These are phyloP conservation scores for Chlorella sp. DNA, from an alignment of 139 green algal species.

Conservation along the genomic window DNA sequence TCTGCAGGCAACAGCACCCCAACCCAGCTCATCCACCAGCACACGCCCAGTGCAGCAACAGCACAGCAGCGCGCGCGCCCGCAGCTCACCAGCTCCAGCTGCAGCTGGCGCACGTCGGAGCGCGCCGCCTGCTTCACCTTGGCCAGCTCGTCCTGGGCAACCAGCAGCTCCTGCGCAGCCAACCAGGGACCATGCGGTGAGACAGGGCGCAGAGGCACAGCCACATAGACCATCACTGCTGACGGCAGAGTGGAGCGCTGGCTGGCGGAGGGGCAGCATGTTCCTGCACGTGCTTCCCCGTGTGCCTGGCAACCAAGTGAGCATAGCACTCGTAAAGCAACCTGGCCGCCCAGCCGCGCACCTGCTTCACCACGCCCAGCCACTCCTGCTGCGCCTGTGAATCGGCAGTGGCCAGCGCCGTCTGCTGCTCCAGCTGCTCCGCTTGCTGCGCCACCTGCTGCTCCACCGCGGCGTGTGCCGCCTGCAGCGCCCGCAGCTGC, in stretches of 20 bases:
- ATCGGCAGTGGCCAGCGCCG: neutral
- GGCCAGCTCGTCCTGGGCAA: constrained; percentile 20
- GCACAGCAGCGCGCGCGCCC: neutral
- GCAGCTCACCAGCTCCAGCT: constrained; percentile 23
- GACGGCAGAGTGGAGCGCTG: no score
- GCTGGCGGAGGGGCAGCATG: no score
- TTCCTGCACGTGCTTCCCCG: no score
- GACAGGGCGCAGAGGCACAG: no score
- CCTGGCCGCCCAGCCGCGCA: no score
- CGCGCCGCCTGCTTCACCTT: constrained; percentile 26
- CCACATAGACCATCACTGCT: no score
- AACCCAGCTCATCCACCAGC: neutral
- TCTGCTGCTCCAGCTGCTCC: constrained; percentile 2
- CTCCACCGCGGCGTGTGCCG: neutral
- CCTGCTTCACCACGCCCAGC: no score
- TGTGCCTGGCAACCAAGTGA: no score
- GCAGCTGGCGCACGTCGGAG: constrained; percentile 18
- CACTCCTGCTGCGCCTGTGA: neutral
- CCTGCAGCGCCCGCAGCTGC: neutral
- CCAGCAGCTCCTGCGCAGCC: no score
- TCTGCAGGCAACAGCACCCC: no score
- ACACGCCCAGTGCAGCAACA: neutral
- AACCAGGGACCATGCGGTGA: no score
- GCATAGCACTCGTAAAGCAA: no score
- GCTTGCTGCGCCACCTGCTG: neutral